Conservation (phyloP, 108 stramenopile species). For the Stephanodiscus minutulus region DNA sequence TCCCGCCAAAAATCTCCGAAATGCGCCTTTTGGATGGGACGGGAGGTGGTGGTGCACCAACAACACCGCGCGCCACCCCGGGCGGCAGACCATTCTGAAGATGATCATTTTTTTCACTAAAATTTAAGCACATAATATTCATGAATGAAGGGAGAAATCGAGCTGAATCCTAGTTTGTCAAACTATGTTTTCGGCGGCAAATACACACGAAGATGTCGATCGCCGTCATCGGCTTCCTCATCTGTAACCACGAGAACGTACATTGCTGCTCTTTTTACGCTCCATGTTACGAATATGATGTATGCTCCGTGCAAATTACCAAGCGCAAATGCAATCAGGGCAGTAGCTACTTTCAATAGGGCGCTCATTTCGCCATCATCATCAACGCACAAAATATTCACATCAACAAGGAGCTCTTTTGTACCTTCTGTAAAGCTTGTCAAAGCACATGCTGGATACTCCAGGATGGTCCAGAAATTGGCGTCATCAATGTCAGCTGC, state of each 20-base stretch:
- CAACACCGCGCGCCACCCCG: too few species aligned
- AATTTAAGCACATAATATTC: too few species aligned
- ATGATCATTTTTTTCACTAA: too few species aligned
- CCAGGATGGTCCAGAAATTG: not conserved
- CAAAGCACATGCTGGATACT: not conserved
- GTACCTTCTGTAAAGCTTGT: not conserved
- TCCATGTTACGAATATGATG: not conserved
- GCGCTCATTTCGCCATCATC: too few species aligned
- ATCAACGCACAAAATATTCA: too few species aligned
- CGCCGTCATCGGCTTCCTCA: not conserved
- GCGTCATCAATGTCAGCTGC: slow-evolving; percentile 11
- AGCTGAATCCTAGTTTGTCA: too few species aligned
- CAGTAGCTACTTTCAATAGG: not conserved
- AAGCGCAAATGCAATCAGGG: not conserved
- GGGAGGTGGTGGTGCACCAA: too few species aligned
- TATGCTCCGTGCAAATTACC: not conserved
- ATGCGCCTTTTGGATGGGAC: too few species aligned
- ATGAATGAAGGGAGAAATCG: too few species aligned
- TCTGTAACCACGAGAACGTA: not conserved
- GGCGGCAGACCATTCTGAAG: too few species aligned
- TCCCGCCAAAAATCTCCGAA: too few species aligned
- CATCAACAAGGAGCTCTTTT: too few species aligned
- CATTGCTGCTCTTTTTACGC: not conserved
- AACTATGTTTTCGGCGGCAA: not conserved
- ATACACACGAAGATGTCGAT: not conserved